Conservation (phyloP, 371 early-diverging fungal genomes). For the Circinella umbellata region DNA sequence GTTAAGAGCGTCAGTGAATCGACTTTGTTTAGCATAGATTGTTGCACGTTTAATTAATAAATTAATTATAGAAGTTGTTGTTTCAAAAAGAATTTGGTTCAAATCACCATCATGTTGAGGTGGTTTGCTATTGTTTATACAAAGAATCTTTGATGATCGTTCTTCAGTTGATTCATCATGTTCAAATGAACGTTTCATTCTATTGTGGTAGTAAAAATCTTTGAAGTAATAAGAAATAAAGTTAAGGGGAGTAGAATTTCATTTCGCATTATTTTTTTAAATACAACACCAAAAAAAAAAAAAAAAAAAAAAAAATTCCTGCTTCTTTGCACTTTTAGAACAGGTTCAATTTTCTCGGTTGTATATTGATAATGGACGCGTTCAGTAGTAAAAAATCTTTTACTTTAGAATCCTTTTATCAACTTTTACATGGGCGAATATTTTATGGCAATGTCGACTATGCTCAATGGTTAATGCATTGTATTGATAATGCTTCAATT, state of each 20-base stretch:
- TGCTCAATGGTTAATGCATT: slow-evolving; percentile 39
- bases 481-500: slow-evolving; percentile 37
- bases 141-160: not conserved
- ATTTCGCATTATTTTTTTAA: no score
- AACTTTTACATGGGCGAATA: slow-evolving; percentile 37
- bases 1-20: not conserved
- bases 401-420: slow-evolving; percentile 45
- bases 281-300: no score
- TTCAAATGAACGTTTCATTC: slow-evolving; percentile 19
- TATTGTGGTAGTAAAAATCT: not conserved
- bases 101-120: not conserved
- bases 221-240: not conserved
- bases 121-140: not conserved
- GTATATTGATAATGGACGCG: not conserved
- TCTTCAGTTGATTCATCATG: not conserved
- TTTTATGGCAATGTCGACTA: slow-evolving; percentile 38
- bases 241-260: not conserved
- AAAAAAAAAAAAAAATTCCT: no score
- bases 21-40: not conserved
- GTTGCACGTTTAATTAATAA: not conserved
- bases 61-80: not conserved
- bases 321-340: no score
- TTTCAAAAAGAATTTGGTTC: not conserved
- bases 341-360: not conserved
- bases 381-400: slow-evolving; percentile 20